These are phyloP conservation scores for Dendryphion nanum DNA, from an alignment of 2,329 filamentous ascomycete species.

Conservation along the genomic window DNA sequence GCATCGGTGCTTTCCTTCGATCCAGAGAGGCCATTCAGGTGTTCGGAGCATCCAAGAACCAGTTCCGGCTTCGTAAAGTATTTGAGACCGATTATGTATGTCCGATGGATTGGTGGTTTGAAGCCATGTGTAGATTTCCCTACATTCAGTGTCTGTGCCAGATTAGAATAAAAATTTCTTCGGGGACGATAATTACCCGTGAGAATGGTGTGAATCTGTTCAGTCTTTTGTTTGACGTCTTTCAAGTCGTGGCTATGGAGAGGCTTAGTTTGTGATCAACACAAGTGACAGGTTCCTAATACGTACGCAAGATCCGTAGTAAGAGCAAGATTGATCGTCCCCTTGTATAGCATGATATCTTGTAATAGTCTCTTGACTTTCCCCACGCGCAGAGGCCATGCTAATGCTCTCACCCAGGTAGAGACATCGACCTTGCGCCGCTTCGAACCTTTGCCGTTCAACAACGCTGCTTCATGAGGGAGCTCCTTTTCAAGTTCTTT, in stretches of 20 bases:
- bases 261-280: neutral
- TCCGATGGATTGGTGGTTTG: conserved; percentile 5
- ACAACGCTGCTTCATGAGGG: neutral
- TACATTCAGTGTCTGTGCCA: conserved; percentile 1
- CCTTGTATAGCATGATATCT: conserved; percentile 5
- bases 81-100: conserved; percentile 2
- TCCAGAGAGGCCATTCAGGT: conserved; percentile 3
- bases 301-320: neutral
- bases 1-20: conserved; percentile 2
- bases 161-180: neutral
- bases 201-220: conserved; percentile 1
- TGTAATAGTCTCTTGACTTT: conserved; percentile 5
- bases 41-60: conserved; percentile 5
- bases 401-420: neutral
- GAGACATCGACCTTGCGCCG: neutral
- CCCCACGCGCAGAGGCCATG: conserved; percentile 4
- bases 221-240: conserved; percentile 2
- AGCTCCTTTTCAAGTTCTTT: neutral
- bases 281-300: neutral
- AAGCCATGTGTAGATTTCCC: conserved; percentile 5
- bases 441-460: conserved; percentile 2
- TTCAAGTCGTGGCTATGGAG: conserved; percentile 2
- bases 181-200: neutral
- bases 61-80: conserved; percentile 3
- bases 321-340: conserved; percentile 5